Percentiles rank a stretch among this genome's conserved stretches.
Conservation (phyloP, 2,329 filamentous ascomycete species). For the Trichoderma sp. region DNA sequence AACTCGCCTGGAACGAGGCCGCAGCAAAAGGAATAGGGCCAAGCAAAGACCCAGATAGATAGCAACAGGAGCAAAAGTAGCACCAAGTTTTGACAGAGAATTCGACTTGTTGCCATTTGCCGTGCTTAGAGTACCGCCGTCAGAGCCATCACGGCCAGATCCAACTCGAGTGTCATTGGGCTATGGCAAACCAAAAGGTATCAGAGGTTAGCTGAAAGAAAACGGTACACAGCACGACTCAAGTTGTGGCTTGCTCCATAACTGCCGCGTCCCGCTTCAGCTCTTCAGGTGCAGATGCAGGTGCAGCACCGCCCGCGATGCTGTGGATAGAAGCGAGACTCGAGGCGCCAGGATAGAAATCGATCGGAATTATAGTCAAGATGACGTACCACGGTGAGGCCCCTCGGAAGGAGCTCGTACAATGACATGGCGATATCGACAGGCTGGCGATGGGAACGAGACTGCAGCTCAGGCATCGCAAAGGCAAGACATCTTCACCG, state of each 20-base stretch:
- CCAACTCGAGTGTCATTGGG: slow-evolving; percentile 35
- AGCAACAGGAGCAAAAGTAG: slow-evolving; percentile 53
- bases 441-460: slow-evolving; percentile 5
- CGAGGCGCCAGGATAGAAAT: background rate
- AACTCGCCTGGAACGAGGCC: slow-evolving; percentile 49
- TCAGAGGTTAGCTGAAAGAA: background rate
- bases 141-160: slow-evolving; percentile 33
- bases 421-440: slow-evolving; percentile 11
- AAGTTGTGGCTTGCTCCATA: slow-evolving; percentile 6
- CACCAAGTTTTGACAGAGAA: slow-evolving; percentile 39
- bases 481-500: slow-evolving; percentile 18
- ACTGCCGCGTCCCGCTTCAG: slow-evolving; percentile 15
- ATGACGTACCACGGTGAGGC: slow-evolving; percentile 12
- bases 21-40: slow-evolving; percentile 47
- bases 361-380: background rate
- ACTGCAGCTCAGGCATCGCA: slow-evolving; percentile 14
- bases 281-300: background rate
- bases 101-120: slow-evolving; percentile 33
- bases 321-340: background rate
- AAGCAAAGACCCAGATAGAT: slow-evolving; percentile 51
- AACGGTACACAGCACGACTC: slow-evolving; percentile 1
- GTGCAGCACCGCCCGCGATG: background rate
- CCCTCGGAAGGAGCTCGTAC: slow-evolving; percentile 17
- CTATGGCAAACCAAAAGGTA: background rate
- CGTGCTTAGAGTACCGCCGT: slow-evolving; percentile 36